Conservation (phyloP, 2,329 filamentous ascomycete genomes). For the Fusarium sterilihyphosum region DNA sequence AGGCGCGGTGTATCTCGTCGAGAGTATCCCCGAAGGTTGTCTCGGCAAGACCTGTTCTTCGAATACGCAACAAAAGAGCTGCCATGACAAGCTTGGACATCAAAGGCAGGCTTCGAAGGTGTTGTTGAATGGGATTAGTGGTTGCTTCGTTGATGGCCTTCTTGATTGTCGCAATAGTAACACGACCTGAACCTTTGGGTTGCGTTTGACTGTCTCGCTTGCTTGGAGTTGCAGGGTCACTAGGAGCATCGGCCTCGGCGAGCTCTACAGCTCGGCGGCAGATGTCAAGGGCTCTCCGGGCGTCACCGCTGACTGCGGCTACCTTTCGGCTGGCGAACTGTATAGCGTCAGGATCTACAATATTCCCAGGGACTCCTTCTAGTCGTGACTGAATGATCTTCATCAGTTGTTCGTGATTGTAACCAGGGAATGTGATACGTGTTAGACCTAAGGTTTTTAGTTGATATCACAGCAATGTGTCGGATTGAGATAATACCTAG, state of each 20-base stretch:
- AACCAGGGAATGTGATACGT: slow-evolving; percentile 95
- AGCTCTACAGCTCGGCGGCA: slow-evolving; percentile 95
- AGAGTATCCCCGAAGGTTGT: slow-evolving; percentile 89
- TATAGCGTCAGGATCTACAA: slow-evolving; percentile 92
- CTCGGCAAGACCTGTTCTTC: slow-evolving; percentile 86
- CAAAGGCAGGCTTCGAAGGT: slow-evolving; percentile 83
- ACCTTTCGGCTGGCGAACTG: slow-evolving; percentile 98
- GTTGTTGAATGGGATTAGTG: slow-evolving; percentile 89
- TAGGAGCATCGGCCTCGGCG: slow-evolving; percentile 75
- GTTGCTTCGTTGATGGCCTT: slow-evolving; percentile 95
- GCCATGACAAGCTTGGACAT: slow-evolving; percentile 86
- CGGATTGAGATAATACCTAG: slow-evolving; percentile 59
- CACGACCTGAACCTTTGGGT: slow-evolving; percentile 58
- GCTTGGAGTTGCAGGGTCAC: slow-evolving; percentile 69
- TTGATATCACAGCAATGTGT: neutral
- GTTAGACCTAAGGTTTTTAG: slow-evolving; percentile 69
- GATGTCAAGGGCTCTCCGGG: slow-evolving; percentile 90
- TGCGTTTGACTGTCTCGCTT: slow-evolving; percentile 54
- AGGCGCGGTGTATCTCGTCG: slow-evolving; percentile 70
- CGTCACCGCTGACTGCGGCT: slow-evolving; percentile 94
- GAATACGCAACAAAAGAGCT: slow-evolving; percentile 79
- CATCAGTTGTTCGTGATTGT: slow-evolving; percentile 97
- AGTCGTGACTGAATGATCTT: slow-evolving; percentile 96
- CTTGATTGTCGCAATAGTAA: slow-evolving; percentile 94
- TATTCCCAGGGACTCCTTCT: slow-evolving; percentile 84